These are phyloP conservation scores for Pestalotiopsis sp. DNA, from an alignment of 2,329 filamentous ascomycete genomes.

Conservation along the genomic window DNA sequence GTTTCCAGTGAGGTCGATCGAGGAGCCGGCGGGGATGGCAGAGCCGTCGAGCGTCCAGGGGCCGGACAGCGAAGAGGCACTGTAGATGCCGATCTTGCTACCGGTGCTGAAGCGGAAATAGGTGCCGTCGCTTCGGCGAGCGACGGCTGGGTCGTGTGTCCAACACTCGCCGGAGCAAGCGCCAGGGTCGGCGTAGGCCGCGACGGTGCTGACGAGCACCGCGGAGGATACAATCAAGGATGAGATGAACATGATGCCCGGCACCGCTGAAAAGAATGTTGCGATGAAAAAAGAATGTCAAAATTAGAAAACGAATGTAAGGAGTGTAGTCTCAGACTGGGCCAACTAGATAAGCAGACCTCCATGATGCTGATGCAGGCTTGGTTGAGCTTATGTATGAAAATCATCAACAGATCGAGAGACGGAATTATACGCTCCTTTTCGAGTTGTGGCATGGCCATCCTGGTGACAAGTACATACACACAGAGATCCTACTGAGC, in stretches of 20 bases:
- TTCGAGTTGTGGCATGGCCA: background rate
- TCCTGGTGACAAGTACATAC: background rate
- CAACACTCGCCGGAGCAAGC: slow-evolving; percentile 39
- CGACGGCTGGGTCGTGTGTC: slow-evolving; percentile 40
- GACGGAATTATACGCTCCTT: background rate
- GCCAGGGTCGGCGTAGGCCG: slow-evolving; percentile 31
- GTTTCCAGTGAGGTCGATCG: slow-evolving; percentile 40
- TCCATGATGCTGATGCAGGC: background rate
- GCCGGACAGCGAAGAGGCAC: slow-evolving; percentile 35
- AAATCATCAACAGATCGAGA: background rate
- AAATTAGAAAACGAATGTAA: background rate
- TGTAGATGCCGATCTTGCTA: slow-evolving; percentile 40
- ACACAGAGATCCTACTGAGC: background rate
- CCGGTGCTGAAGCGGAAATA: slow-evolving; percentile 47
- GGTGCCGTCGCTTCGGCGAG: slow-evolving; percentile 39
- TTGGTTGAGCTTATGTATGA: background rate
- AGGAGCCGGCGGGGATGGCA: slow-evolving; percentile 37
- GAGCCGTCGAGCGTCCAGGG: slow-evolving; percentile 45
- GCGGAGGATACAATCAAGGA: background rate
- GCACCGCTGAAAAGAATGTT: background rate
- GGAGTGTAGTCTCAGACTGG: background rate
- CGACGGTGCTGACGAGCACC: slow-evolving; percentile 5
- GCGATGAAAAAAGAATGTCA: background rate
- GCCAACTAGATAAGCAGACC: background rate
- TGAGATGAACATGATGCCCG: background rate